A percentile compares a stretch with the other conserved stretches of the same genome.
These are phyloP conservation scores for Knoxdaviesia capensis DNA, from an alignment of 2,329 filamentous ascomycete genomes.

Conservation along the genomic window DNA sequence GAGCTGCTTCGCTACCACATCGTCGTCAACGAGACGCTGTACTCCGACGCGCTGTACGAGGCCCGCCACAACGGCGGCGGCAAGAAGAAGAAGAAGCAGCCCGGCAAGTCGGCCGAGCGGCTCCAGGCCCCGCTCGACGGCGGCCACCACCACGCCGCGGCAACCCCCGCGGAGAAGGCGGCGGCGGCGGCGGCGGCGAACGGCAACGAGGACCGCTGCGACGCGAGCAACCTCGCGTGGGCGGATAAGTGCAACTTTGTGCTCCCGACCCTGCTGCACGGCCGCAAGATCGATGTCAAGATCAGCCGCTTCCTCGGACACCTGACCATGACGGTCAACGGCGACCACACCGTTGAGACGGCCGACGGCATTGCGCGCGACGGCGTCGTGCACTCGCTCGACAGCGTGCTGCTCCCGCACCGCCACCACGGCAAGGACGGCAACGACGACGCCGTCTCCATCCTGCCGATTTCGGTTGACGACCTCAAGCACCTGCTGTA, in stretches of 20 bases:
- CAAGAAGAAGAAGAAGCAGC: constrained; percentile 3
- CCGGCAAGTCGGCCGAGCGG: not conserved
- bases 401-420: constrained; percentile 57
- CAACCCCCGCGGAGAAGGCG: constrained; percentile 5
- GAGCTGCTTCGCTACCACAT: constrained; percentile 66
- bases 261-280: constrained; percentile 39
- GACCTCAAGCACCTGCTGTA: no score
- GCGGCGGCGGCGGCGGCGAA: constrained; percentile 6
- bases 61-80: not conserved
- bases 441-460: not conserved
- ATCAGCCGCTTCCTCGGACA: constrained; percentile 47
- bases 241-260: constrained; percentile 6
- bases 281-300: constrained; percentile 49
- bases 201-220: constrained; percentile 6
- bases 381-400: constrained; percentile 65
- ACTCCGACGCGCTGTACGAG: constrained; percentile 61
- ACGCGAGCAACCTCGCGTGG: constrained; percentile 1
- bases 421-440: constrained; percentile 19
- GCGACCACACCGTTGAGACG: constrained; percentile 41
- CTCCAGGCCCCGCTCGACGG: not conserved
- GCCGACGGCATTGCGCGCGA: constrained; percentile 56
- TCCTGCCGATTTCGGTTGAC: no score
- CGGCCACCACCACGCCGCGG: not conserved
- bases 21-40: constrained; percentile 53
- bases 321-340: constrained; percentile 57